These are phyloP conservation scores for Leucosporidium scottii DNA, from an alignment of 768 basidiomycete species.

Conservation along the genomic window DNA sequence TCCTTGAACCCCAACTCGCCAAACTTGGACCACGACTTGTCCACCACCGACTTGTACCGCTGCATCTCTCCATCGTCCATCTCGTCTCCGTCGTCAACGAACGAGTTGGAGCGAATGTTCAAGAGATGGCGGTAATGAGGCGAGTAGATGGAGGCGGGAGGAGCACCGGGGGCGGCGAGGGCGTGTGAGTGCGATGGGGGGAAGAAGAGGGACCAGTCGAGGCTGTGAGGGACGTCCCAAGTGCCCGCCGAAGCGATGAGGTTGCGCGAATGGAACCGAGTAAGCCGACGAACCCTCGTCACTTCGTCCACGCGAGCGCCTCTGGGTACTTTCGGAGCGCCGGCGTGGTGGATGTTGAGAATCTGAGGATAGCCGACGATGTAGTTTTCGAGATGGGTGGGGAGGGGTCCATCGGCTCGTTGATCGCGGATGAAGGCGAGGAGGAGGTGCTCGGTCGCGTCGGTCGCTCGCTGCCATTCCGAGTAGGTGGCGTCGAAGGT, in stretches of 20 bases:
- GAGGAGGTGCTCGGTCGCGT: conserved; percentile 88
- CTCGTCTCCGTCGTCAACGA: conserved; percentile 12
- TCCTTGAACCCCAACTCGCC: conserved; percentile 54
- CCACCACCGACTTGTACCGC: conserved; percentile 25
- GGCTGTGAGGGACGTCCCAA: conserved; percentile 47
- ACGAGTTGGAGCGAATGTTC: conserved; percentile 35
- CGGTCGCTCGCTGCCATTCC: conserved; percentile 69
- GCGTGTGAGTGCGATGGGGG: conserved; percentile 4
- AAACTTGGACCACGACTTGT: conserved; percentile 70
- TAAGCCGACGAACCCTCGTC: conserved; percentile 67
- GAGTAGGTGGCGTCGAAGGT: conserved; percentile 56
- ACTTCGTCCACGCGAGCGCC: conserved; percentile 73
- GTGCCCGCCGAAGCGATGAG: conserved; percentile 49
- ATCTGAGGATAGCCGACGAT: conserved; percentile 72
- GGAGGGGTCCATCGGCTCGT: conserved; percentile 58
- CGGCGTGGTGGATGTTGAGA: conserved; percentile 51
- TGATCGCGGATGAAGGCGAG: conserved; percentile 82
- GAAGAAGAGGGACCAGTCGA: conserved; percentile 31
- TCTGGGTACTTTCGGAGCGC: conserved; percentile 54
- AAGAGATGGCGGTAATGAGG: conserved; percentile 35
- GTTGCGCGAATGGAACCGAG: conserved; percentile 80
- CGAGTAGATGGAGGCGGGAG: conserved; percentile 12
- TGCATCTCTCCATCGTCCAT: conserved; percentile 32
- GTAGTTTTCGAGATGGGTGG: conserved; percentile 82
- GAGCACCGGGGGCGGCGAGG: conserved; percentile 3